Conservation (phyloP, 345 rosid species). For the Cardamine chenopodiifolia region DNA sequence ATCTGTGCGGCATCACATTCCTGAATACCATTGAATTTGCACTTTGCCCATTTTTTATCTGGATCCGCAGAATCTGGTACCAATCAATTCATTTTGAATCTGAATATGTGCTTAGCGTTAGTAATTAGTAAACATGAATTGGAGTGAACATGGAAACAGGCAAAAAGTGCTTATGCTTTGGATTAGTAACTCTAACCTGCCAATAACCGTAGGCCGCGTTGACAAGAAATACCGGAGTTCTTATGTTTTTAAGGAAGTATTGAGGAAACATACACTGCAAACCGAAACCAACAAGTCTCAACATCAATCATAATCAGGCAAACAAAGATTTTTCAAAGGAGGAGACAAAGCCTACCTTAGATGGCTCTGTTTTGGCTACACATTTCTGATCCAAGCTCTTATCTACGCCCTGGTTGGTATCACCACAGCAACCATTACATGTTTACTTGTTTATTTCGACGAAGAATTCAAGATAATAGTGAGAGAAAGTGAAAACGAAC, state of each 20-base stretch:
- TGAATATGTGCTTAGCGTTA: slow-evolving; percentile 42
- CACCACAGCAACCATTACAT: neutral
- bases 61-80: slow-evolving; percentile 64
- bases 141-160: neutral
- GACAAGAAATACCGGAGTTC: slow-evolving; percentile 73
- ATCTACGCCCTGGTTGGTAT: slow-evolving; percentile 56
- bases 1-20: slow-evolving; percentile 63
- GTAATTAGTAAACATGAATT: slow-evolving; percentile 26
- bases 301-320: neutral
- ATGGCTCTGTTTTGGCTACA: slow-evolving; percentile 51
- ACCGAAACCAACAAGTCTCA: slow-evolving; percentile 18
- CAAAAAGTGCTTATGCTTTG: neutral
- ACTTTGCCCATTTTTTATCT: slow-evolving; percentile 55
- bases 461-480: neutral
- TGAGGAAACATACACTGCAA: slow-evolving; percentile 72
- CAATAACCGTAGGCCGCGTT: slow-evolving; percentile 86
- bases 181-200: slow-evolving; percentile 62
- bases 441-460: neutral
- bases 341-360: slow-evolving; percentile 44
- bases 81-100: slow-evolving; percentile 65
- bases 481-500: slow-evolving; percentile 42
- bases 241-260: slow-evolving; percentile 54
- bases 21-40: slow-evolving; percentile 55
- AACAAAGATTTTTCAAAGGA: neutral
- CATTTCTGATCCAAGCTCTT: slow-evolving; percentile 60